Conservation (phyloP, 2,329 filamentous ascomycete species). For the Leptographium flavum region DNA sequence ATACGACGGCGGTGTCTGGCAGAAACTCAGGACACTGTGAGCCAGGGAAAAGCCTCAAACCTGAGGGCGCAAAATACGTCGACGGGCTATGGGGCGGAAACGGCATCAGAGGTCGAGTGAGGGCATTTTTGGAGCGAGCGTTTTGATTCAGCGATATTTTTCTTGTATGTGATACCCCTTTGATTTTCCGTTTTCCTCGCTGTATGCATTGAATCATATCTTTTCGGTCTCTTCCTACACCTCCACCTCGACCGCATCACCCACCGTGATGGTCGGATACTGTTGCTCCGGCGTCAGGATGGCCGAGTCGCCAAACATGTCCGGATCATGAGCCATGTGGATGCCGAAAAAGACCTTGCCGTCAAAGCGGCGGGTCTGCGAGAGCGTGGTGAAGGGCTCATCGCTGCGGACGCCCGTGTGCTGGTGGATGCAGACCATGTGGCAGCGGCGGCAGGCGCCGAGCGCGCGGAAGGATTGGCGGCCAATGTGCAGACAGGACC, state of each 20-base stretch:
- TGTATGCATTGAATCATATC: no score
- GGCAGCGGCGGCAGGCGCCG: constrained; percentile 75
- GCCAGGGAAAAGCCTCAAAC: no score
- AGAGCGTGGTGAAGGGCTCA: constrained; percentile 79
- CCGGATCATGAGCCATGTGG: constrained; percentile 46
- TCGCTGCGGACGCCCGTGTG: constrained; percentile 60
- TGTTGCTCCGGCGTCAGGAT: constrained; percentile 16
- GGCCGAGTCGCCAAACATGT: background rate
- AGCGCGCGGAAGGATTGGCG: constrained; percentile 53
- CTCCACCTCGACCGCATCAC: constrained; percentile 24
- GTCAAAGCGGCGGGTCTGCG: constrained; percentile 70
- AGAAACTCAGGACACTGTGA: no score
- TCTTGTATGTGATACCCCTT: no score
- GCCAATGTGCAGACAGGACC: constrained; percentile 56
- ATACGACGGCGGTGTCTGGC: no score
- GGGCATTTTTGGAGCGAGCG: no score
- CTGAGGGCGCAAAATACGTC: no score
- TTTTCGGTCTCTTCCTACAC: no score
- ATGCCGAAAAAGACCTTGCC: constrained; percentile 84
- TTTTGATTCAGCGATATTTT: no score
- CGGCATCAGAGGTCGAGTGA: no score
- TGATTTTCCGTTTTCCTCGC: no score
- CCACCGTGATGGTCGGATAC: constrained; percentile 33
- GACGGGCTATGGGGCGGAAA: no score
- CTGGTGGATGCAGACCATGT: constrained; percentile 94